phyloP scores from a whole-genome alignment of 2,329 filamentous ascomycete species.

The Penicillium sp. region DNA sequence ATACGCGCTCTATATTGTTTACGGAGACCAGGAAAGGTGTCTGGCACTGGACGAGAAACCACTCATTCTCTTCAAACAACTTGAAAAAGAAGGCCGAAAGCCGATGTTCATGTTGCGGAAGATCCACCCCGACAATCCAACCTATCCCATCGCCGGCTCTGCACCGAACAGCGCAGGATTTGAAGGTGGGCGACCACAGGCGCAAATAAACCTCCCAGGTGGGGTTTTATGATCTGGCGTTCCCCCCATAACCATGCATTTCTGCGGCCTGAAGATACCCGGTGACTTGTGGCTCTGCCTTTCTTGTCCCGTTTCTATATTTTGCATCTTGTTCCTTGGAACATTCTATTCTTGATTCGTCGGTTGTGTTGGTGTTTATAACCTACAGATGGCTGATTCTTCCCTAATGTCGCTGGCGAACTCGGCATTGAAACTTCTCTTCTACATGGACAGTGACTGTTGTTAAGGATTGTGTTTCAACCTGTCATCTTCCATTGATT shows the following conservation, averaged over 20 bases:
- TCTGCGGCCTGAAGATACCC: conserved; percentile 26
- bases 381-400: not conserved
- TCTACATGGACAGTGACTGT: not conserved
- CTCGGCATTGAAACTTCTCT: not conserved
- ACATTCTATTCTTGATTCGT: not conserved
- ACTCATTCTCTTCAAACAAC: conserved; percentile 92
- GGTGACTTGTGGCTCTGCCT: conserved; percentile 5
- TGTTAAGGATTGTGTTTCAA: not conserved
- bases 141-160: conserved; percentile 20
- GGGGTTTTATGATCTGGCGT: conserved; percentile 12
- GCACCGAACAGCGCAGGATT: conserved; percentile 37
- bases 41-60: conserved; percentile 90
- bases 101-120: conserved; percentile 98
- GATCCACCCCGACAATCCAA: conserved; percentile 49
- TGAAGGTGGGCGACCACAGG: conserved; percentile 13
- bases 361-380: not conserved
- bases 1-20: conserved; percentile 97
- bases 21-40: conserved; percentile 96
- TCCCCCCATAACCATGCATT: conserved; percentile 6
- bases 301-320: conserved; percentile 6
- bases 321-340: conserved; percentile 9
- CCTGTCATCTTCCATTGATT: not conserved
- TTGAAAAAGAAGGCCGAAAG: conserved; percentile 95
- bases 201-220: conserved; percentile 18
- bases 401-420: not conserved